These are phyloP conservation scores for Stachybotrys chartarum DNA, from an alignment of 2,329 filamentous ascomycete genomes.

Conservation along the genomic window DNA sequence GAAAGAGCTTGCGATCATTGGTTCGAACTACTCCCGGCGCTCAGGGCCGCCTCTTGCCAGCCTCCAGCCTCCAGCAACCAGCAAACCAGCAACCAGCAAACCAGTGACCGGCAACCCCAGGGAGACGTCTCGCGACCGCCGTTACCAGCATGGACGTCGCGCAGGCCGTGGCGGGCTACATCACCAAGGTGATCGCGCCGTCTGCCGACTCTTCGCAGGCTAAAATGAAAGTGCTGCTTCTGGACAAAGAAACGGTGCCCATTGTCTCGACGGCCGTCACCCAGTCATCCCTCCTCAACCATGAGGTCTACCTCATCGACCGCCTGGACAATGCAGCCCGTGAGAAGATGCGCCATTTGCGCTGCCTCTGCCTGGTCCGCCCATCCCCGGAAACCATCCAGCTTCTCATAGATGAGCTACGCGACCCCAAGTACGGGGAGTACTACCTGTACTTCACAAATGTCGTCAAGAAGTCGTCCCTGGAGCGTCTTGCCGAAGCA, in stretches of 20 bases:
- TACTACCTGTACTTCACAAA: constrained; percentile 98
- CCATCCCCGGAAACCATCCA: constrained; percentile 92
- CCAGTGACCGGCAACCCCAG: not conserved
- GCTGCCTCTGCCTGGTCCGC: constrained; percentile 87
- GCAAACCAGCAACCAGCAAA: too few relatives aligned
- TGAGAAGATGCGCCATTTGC: constrained; percentile 96
- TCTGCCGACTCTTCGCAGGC: constrained; percentile 65
- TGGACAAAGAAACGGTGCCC: constrained; percentile 89
- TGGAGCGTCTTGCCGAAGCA: constrained; percentile 90
- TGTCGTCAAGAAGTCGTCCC: constrained; percentile 89
- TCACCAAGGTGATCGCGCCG: constrained; percentile 84
- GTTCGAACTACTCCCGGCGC: too few relatives aligned
- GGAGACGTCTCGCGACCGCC: not conserved
- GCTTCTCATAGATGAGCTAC: constrained; percentile 85
- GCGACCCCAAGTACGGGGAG: constrained; percentile 95
- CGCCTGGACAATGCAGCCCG: constrained; percentile 82
- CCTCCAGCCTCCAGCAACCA: too few relatives aligned
- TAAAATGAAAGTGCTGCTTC: constrained; percentile 96
- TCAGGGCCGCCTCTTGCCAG: too few relatives aligned
- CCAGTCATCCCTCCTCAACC: constrained; percentile 87
- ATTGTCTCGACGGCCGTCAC: constrained; percentile 94
- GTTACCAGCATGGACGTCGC: constrained; percentile 75
- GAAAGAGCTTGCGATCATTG: too few relatives aligned
- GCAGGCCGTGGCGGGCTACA: constrained; percentile 86
- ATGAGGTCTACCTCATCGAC: constrained; percentile 97